Evolutionary conservation across 208 protist species (phyloP), one percentile per base, ranked within the genome.

Genomic region (Wallacemonas sp.): DNA sequence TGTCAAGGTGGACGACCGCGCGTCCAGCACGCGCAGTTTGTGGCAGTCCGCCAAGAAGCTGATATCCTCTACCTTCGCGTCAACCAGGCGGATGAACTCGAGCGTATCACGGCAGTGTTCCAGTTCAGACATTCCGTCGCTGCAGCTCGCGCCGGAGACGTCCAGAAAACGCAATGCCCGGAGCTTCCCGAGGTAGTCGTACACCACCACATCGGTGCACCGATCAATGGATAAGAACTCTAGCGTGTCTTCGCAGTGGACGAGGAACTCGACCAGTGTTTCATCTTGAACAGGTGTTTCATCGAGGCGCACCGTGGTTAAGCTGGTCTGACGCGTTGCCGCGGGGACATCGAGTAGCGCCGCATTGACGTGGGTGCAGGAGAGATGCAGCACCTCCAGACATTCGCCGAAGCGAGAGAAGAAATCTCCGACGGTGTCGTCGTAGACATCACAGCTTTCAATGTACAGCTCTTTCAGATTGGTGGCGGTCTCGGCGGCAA

Each of bases 381-480:
- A 76, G 30, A 93, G 60, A 55, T 88, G 71, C 46, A 93, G 69
- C 34, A 78, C 63, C 26, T 74, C 73, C 38, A 93, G 55, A 36
- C 80, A 73, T 19, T 62, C 22, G 17, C 75, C 76, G 33, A 93
- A 63, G 46, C 75, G 42, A 6, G 63, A 53, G 64, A 91, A 89
- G 38, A 93, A 85, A 27, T 73, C 58, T 30, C 81, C 79, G n/a
- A 71, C 70, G 8, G 77, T 90, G 60, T 87, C 82, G 62, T 93
- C 87, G 68, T 81, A 85, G 22, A 91, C 82, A 52, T 73, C 74
- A 41, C 88, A 94, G 60, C 76, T 79, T 65, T 91, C 88, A 13
- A 94, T 62, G 58, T 78, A 76, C 52, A 94, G 63, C 41, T 89
- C 78, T 57, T 79, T 72, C 52, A 94, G 63, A 24, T 74, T 64